These are phyloP conservation scores for Talaromyces trachyspermus DNA, from an alignment of 495 filamentous ascomycete species.

Conservation along the genomic window DNA sequence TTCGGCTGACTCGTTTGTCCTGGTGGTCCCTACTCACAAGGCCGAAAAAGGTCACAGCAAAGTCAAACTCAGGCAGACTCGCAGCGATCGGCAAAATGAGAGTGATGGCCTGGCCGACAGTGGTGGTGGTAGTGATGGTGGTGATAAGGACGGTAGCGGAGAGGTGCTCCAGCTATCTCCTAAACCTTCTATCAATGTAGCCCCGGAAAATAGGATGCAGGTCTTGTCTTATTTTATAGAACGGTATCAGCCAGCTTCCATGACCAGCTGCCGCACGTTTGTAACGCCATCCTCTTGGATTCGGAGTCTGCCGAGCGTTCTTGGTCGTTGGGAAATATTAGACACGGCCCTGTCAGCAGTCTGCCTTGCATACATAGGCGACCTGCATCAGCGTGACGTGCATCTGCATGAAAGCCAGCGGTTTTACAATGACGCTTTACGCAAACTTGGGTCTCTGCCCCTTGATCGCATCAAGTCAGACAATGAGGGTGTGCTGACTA, in stretches of 20 bases:
- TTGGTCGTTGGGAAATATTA: constrained; percentile 6
- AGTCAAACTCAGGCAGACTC: background rate
- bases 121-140: background rate
- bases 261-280: constrained; percentile 2
- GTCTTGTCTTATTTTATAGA: constrained; percentile 8
- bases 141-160: background rate
- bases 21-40: constrained; percentile 1
- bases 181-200: background rate
- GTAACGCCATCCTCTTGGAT: constrained; percentile 5
- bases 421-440: constrained; percentile 2
- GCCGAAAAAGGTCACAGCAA: background rate
- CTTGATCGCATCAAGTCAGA: constrained; percentile 2
- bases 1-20: constrained; percentile 6
- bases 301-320: background rate
- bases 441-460: constrained; percentile 1
- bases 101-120: background rate
- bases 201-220: constrained; percentile 8
- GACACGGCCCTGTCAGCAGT: constrained; percentile 2
- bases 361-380: constrained; percentile 6
- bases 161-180: background rate
- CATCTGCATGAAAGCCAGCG: constrained; percentile 7
- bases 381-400: background rate
- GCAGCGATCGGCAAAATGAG: background rate
- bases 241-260: constrained; percentile 5
- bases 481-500: constrained; percentile 7